Evolutionary conservation across 768 basidiomycete species (phyloP).

Genomic region (Mycena vitilis): DNA sequence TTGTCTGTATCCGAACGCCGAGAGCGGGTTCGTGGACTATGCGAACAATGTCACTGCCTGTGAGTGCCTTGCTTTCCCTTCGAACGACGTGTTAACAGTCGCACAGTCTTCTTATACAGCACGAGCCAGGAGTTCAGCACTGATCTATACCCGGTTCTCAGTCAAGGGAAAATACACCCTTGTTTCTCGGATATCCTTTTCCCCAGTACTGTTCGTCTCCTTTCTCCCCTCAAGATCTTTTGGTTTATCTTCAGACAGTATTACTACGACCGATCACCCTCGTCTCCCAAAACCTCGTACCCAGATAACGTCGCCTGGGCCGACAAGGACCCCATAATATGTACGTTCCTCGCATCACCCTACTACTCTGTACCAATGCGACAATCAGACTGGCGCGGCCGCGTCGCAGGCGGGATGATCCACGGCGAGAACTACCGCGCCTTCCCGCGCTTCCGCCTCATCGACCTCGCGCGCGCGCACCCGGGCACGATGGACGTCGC

Average conservation of each 20-base stretch:
- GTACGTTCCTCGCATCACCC: neutral
- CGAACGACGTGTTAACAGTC: neutral
- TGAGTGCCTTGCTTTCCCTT: neutral
- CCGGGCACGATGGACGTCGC: slow-evolving; percentile 11
- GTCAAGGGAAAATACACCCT: slow-evolving; percentile 1
- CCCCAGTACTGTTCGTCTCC: slow-evolving; percentile 2
- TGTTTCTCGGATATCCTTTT: slow-evolving; percentile 27
- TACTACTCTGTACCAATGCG: too few species aligned
- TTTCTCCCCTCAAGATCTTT: neutral
- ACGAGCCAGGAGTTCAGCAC: slow-evolving; percentile 4
- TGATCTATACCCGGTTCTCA: slow-evolving; percentile 14
- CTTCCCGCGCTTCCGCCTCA: slow-evolving; percentile 16
- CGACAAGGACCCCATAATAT: slow-evolving; percentile 9
- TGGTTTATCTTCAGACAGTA: neutral
- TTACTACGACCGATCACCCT: neutral
- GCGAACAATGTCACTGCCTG: slow-evolving; percentile 11
- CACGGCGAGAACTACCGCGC: neutral
- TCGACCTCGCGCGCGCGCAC: slow-evolving; percentile 4
- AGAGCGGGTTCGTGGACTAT: neutral
- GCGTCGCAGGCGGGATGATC: neutral
- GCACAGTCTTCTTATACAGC: slow-evolving; percentile 17
- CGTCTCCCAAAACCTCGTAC: slow-evolving; percentile 1
- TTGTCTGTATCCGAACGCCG: slow-evolving; percentile 4
- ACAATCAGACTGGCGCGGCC: neutral
- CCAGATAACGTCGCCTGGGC: slow-evolving; percentile 6